Evolutionary conservation across 805 yeast species (phyloP).

Genomic region (Metschnikowia baotianmanensis): DNA sequence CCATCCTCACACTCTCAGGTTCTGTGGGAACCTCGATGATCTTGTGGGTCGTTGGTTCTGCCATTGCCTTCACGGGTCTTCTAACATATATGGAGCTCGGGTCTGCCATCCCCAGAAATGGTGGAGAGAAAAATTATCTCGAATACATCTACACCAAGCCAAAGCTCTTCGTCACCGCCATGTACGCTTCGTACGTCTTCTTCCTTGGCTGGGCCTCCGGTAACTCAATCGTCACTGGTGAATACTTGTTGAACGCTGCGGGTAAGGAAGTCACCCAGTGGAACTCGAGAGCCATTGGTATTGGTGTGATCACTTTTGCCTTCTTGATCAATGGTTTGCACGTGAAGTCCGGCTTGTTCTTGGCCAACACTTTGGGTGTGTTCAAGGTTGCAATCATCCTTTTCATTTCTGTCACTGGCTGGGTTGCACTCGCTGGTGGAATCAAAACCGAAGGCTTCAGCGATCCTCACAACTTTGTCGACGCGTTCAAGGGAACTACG

Average conservation of each 20-base stretch:
- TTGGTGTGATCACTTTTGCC: slow-evolving; percentile 70
- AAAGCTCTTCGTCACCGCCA: slow-evolving; percentile 56
- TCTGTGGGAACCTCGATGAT: slow-evolving; percentile 70
- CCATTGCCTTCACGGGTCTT: slow-evolving; percentile 51
- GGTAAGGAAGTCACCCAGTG: slow-evolving; percentile 64
- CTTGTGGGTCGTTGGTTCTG: slow-evolving; percentile 72
- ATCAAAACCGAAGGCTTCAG: slow-evolving; percentile 45
- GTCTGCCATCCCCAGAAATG: slow-evolving; percentile 70
- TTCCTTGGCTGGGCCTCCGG: slow-evolving; percentile 86
- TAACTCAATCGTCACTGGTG: slow-evolving; percentile 77
- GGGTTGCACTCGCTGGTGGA: slow-evolving; percentile 80
- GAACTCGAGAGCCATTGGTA: slow-evolving; percentile 76
- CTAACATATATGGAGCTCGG: slow-evolving; percentile 81
- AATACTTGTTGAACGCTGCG: slow-evolving; percentile 73
- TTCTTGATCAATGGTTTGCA: slow-evolving; percentile 59
- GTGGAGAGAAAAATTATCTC: slow-evolving; percentile 82
- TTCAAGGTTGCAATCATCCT: slow-evolving; percentile 71
- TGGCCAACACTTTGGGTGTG: slow-evolving; percentile 63
- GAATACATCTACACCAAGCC: slow-evolving; percentile 72
- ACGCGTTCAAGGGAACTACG: slow-evolving; percentile 54
- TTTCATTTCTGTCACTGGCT: slow-evolving; percentile 72
- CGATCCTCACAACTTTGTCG: slow-evolving; percentile 55
- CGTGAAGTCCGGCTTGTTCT: slow-evolving; percentile 62
- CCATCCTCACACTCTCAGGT: slow-evolving; percentile 41
- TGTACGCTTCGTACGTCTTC: slow-evolving; percentile 66